These are phyloP conservation scores for Forsythia viridissima DNA, from an alignment of 257 asterid genomes.

Conservation along the genomic window DNA sequence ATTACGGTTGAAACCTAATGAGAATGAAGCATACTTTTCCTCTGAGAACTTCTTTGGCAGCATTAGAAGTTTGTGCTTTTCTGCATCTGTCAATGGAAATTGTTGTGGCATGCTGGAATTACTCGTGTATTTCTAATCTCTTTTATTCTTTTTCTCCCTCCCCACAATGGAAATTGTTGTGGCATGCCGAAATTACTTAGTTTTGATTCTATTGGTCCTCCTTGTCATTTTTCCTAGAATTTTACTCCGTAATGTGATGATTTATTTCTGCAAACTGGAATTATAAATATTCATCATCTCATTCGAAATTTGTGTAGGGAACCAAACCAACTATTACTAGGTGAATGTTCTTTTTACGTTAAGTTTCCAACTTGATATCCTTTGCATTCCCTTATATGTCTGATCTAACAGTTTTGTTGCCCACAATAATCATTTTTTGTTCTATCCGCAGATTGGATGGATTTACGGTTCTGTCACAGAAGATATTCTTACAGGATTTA, in stretches of 20 bases:
- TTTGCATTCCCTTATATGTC: neutral
- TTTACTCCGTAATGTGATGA: neutral
- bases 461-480: conserved; percentile 97
- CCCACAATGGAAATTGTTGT: neutral
- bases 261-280: neutral
- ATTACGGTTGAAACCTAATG: neutral
- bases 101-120: neutral
- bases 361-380: neutral
- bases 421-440: conserved; percentile 5
- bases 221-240: neutral
- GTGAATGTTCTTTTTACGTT: neutral
- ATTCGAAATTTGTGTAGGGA: neutral
- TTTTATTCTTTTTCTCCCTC: neutral
- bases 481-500: conserved; percentile 98
- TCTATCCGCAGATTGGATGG: conserved; percentile 84
- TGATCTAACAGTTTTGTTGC: neutral
- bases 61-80: neutral
- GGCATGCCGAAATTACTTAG: neutral
- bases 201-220: neutral
- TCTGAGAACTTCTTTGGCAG: neutral
- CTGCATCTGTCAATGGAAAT: neutral
- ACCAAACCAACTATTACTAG: neutral
- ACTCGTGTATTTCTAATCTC: neutral
- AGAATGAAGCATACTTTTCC: neutral
- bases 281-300: neutral